These are phyloP conservation scores for Xylariales sp. DNA, from an alignment of 2,329 filamentous ascomycete genomes.

Conservation along the genomic window DNA sequence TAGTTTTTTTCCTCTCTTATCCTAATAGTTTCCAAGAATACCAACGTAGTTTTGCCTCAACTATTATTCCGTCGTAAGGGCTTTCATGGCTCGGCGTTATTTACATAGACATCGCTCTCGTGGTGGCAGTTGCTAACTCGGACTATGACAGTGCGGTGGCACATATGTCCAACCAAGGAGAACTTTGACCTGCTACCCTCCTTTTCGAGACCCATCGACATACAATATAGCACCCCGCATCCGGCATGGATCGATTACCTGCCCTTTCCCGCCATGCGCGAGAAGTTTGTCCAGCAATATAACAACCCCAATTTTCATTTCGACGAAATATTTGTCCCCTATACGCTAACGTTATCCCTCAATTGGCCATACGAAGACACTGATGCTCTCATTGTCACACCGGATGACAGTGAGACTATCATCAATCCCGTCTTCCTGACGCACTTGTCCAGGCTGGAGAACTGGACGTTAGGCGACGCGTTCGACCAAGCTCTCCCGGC, in stretches of 20 bases:
- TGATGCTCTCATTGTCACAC: slow-evolving; percentile 72
- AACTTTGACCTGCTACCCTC: slow-evolving; percentile 82
- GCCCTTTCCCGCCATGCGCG: slow-evolving; percentile 82
- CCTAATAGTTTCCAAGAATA: background rate
- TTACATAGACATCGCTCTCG: background rate
- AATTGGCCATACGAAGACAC: slow-evolving; percentile 87
- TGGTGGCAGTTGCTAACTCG: background rate
- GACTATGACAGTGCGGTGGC: slow-evolving; percentile 72
- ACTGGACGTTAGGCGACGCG: slow-evolving; percentile 81
- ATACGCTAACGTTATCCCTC: slow-evolving; percentile 77
- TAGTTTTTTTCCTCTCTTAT: background rate
- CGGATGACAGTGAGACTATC: slow-evolving; percentile 72
- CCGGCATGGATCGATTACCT: slow-evolving; percentile 86
- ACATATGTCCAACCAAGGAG: slow-evolving; percentile 80
- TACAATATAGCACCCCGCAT: slow-evolving; percentile 75
- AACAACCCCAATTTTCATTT: slow-evolving; percentile 68
- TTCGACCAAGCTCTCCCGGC: slow-evolving; percentile 75
- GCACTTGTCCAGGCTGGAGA: slow-evolving; percentile 78
- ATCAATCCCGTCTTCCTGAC: slow-evolving; percentile 90
- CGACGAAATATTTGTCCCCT: slow-evolving; percentile 86
- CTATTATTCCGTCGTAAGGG: background rate
- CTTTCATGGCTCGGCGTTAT: background rate
- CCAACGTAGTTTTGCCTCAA: background rate
- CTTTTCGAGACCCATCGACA: slow-evolving; percentile 74
- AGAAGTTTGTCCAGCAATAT: slow-evolving; percentile 52